A percentile compares a stretch with the other conserved stretches of the same genome.
Conservation (phyloP, 768 basidiomycete genomes). For the Hygrocybe coccinea region DNA sequence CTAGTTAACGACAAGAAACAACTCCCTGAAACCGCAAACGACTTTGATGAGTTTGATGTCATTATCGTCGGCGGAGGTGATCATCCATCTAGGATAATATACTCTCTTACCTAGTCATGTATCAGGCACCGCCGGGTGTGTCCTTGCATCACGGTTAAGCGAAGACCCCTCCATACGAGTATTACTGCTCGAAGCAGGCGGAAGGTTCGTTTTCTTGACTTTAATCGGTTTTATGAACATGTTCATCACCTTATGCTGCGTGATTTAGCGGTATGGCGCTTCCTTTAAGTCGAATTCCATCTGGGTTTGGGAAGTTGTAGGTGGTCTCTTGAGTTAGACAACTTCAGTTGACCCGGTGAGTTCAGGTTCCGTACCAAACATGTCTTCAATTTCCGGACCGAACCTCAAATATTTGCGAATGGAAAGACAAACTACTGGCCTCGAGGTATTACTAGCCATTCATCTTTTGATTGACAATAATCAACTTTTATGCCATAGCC, state of each 20-base stretch:
- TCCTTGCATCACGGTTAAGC: slow-evolving; percentile 52
- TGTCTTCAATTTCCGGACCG: slow-evolving; percentile 53
- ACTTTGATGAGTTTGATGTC: slow-evolving; percentile 41
- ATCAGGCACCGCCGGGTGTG: slow-evolving; percentile 58
- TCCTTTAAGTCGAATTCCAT: slow-evolving; percentile 40
- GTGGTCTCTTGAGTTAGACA: not conserved
- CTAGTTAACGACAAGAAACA: not conserved
- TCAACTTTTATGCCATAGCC: slow-evolving; percentile 29
- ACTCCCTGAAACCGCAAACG: not conserved
- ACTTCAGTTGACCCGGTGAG: not conserved
- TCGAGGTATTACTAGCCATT: slow-evolving; percentile 41
- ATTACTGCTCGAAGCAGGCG: slow-evolving; percentile 55
- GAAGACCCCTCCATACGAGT: slow-evolving; percentile 53
- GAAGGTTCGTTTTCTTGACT: slow-evolving; percentile 39
- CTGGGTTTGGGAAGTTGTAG: slow-evolving; percentile 35
- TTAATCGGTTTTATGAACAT: not conserved
- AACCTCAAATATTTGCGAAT: slow-evolving; percentile 48
- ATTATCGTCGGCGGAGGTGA: slow-evolving; percentile 56
- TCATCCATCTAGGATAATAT: not conserved
- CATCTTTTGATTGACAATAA: not conserved
- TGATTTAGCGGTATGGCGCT: slow-evolving; percentile 41
- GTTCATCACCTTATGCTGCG: not conserved
- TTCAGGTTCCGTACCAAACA: slow-evolving; percentile 38
- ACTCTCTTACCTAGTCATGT: slow-evolving; percentile 4
- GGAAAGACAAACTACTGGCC: slow-evolving; percentile 56